phyloP scores from a whole-genome alignment of 257 asterid species.

The Nicotiana paniculata region DNA sequence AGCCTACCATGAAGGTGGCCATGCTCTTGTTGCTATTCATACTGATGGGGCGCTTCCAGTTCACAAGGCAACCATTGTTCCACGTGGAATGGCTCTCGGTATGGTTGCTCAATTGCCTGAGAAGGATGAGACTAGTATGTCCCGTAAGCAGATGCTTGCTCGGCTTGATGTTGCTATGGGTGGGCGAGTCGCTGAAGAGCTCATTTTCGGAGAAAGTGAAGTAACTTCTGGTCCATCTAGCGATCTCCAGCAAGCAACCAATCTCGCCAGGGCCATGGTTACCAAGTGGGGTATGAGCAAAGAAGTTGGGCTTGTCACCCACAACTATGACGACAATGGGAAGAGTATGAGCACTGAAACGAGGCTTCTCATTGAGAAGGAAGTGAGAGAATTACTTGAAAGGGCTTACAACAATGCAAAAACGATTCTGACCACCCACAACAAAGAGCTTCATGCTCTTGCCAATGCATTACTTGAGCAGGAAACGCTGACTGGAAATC shows the following conservation, averaged over 20 bases:
- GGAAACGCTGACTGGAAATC: conserved; percentile 71
- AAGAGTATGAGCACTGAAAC: conserved; percentile 94
- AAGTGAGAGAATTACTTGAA: conserved; percentile 54
- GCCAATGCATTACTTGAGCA: conserved; percentile 76
- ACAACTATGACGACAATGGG: conserved; percentile 70
- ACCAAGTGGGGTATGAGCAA: conserved; percentile 82
- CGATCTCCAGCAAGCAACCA: conserved; percentile 72
- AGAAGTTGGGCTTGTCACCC: conserved; percentile 68
- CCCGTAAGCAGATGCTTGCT: conserved; percentile 83
- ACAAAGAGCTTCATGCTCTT: conserved; percentile 70
- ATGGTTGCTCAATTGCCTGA: conserved; percentile 86
- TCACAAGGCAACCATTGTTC: conserved; percentile 89
- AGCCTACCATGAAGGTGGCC: conserved; percentile 93
- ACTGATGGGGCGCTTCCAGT: conserved; percentile 85
- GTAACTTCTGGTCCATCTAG: conserved; percentile 87
- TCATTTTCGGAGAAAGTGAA: conserved; percentile 75
- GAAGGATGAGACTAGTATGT: conserved; percentile 68
- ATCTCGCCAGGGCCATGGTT: conserved; percentile 76
- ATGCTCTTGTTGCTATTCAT: conserved; percentile 82
- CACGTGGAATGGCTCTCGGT: conserved; percentile 90
- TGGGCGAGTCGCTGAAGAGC: conserved; percentile 89
- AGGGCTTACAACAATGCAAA: conserved; percentile 69
- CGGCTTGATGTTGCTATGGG: conserved; percentile 85
- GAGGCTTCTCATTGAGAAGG: conserved; percentile 68
- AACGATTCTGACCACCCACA: conserved; percentile 47